These are phyloP conservation scores for Myotisia sp. DNA, from an alignment of 2,329 filamentous ascomycete species.

Conservation along the genomic window DNA sequence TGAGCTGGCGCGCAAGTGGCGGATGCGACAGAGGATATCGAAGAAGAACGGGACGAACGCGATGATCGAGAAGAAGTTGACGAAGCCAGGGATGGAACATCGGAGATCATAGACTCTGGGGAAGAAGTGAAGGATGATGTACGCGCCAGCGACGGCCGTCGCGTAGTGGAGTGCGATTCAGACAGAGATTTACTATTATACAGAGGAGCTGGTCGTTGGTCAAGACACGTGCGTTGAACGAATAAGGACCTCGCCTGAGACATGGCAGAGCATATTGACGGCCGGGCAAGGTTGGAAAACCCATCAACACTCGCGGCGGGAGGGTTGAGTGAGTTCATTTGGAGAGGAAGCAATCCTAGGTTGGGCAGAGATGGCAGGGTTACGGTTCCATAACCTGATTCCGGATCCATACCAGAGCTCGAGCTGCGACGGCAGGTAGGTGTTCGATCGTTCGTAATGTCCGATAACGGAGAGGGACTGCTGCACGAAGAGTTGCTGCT, in stretches of 20 bases:
- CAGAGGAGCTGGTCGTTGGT: conserved; percentile 32
- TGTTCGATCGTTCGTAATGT: conserved; percentile 6
- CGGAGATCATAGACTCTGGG: conserved; percentile 51
- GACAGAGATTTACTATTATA: conserved; percentile 25
- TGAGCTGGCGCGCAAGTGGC: conserved; percentile 18
- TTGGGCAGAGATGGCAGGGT: conserved; percentile 39
- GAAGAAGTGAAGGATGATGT: conserved; percentile 40
- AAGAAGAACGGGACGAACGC: conserved; percentile 39
- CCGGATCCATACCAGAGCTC: too few species aligned
- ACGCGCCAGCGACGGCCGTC: conserved; percentile 36
- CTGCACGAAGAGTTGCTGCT: not conserved
- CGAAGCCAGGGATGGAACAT: conserved; percentile 42
- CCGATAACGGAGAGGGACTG: not conserved
- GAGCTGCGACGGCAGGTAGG: conserved; percentile 13
- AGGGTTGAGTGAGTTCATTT: conserved; percentile 39
- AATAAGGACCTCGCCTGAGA: conserved; percentile 41
- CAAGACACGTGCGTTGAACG: conserved; percentile 42
- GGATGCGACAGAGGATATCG: conserved; percentile 31
- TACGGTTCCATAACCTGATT: conserved; percentile 4
- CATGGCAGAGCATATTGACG: conserved; percentile 47
- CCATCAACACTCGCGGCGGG: conserved; percentile 46
- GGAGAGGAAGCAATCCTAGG: conserved; percentile 43
- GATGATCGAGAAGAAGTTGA: conserved; percentile 35
- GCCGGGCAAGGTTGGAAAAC: conserved; percentile 32
- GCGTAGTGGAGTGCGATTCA: conserved; percentile 35